These are phyloP conservation scores for Glutinoglossum americanum DNA, from an alignment of 495 filamentous ascomycete species.

Conservation along the genomic window DNA sequence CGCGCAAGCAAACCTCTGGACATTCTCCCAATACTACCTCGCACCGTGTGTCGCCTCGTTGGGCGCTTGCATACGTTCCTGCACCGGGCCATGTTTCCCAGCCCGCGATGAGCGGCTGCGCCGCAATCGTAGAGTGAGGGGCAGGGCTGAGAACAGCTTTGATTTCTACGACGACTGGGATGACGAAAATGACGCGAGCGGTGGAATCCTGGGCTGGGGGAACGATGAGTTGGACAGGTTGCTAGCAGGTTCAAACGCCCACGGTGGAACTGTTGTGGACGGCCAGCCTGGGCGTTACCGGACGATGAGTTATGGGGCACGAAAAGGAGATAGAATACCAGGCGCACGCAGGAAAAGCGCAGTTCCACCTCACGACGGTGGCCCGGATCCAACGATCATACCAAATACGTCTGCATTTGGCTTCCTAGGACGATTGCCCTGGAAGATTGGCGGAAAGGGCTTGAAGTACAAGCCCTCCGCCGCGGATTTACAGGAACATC, in stretches of 20 bases:
- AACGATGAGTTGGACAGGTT: constrained; percentile 78
- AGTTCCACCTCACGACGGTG: constrained; percentile 32
- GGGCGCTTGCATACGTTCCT: constrained; percentile 40
- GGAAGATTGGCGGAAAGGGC: constrained; percentile 58
- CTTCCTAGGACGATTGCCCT: constrained; percentile 66
- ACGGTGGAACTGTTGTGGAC: constrained; percentile 16
- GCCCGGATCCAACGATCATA: constrained; percentile 71
- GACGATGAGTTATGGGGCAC: constrained; percentile 77
- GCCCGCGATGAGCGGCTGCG: constrained; percentile 51
- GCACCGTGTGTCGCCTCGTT: constrained; percentile 56
- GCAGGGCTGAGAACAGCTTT: constrained; percentile 61
- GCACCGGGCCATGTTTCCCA: constrained; percentile 50
- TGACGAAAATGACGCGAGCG: constrained; percentile 40
- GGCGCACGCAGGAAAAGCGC: constrained; percentile 37
- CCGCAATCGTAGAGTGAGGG: constrained; percentile 33
- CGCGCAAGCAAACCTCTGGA: constrained; percentile 73
- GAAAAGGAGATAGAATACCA: constrained; percentile 19
- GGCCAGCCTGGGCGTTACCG: constrained; percentile 53
- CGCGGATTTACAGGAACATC: constrained; percentile 79
- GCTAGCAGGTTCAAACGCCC: constrained; percentile 43
- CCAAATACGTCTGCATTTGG: constrained; percentile 70
- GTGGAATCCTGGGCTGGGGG: constrained; percentile 45
- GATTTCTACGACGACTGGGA: constrained; percentile 99
- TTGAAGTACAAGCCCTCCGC: constrained; percentile 77
- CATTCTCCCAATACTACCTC: constrained; percentile 68